A percentile compares a stretch with the other conserved stretches of the same genome.
These are phyloP conservation scores for Vaccinium macrocarpon DNA, from an alignment of 148 eudicot genomes.

Conservation along the genomic window DNA sequence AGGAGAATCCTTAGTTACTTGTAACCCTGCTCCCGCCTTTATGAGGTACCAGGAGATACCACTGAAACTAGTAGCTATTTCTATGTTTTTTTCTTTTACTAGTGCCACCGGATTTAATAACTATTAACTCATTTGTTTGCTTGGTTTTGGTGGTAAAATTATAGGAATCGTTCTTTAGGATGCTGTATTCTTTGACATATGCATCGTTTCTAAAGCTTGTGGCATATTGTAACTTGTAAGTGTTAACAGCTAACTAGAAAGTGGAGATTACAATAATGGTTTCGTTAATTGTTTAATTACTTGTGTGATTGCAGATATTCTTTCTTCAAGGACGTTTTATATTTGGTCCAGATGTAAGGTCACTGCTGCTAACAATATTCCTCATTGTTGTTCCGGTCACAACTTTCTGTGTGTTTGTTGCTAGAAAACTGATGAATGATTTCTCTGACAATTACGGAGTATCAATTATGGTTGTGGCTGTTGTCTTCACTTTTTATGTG, in stretches of 20 bases:
- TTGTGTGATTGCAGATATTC: slow-evolving; percentile 71
- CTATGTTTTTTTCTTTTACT: no score
- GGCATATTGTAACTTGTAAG: neutral
- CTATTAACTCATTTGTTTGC: neutral
- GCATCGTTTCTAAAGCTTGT: neutral
- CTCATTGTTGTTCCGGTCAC: slow-evolving; percentile 85
- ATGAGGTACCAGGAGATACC: neutral
- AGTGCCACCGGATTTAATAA: no score
- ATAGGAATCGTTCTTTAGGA: neutral
- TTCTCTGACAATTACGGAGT: slow-evolving; percentile 62
- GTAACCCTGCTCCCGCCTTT: neutral
- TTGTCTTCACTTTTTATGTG: slow-evolving; percentile 70
- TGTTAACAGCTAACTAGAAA: neutral
- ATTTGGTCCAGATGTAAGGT: slow-evolving; percentile 97
- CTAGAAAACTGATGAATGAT: slow-evolving; percentile 72
- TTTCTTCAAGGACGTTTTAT: slow-evolving; percentile 79
- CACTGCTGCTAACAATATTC: slow-evolving; percentile 77
- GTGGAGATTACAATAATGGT: neutral
- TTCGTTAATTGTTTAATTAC: slow-evolving; percentile 7
- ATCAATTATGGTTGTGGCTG: slow-evolving; percentile 66
- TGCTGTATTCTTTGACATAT: slow-evolving; percentile 2
- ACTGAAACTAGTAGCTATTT: neutral
- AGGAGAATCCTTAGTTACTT: neutral
- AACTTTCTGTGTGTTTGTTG: slow-evolving; percentile 79
- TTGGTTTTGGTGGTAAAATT: neutral